These are phyloP conservation scores for Ganoderma lucidum DNA, from an alignment of 1,284 basidiomycete genomes.

Conservation along the genomic window DNA sequence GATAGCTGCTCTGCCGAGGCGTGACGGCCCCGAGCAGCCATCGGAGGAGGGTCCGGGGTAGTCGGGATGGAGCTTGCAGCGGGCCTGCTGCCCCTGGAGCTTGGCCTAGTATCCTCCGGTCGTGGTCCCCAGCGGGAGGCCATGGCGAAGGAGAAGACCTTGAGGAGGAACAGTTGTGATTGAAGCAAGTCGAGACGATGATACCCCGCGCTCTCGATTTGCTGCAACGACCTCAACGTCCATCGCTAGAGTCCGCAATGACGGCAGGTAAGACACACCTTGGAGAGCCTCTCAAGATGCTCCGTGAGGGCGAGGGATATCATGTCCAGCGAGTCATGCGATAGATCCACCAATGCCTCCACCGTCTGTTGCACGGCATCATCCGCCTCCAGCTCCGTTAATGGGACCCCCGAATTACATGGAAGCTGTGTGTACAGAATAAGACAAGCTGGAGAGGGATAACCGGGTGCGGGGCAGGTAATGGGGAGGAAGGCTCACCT, in stretches of 20 bases:
- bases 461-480: background rate
- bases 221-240: slow-evolving; percentile 42
- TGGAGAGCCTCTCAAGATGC: slow-evolving; percentile 78
- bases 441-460: background rate
- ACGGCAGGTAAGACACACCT: slow-evolving; percentile 55
- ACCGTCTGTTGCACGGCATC: slow-evolving; percentile 77
- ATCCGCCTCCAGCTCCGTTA: slow-evolving; percentile 81
- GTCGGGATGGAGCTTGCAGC: slow-evolving; percentile 42
- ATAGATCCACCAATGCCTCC: slow-evolving; percentile 80
- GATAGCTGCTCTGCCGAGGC: slow-evolving; percentile 51
- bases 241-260: background rate
- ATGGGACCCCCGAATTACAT: slow-evolving; percentile 78
- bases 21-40: slow-evolving; percentile 43
- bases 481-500: slow-evolving; percentile 48
- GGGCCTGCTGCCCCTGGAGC: slow-evolving; percentile 51
- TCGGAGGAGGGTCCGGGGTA: slow-evolving; percentile 43
- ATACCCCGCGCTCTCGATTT: slow-evolving; percentile 59
- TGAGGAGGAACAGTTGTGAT: slow-evolving; percentile 90
- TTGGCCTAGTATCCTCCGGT: slow-evolving; percentile 47
- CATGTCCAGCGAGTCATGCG: slow-evolving; percentile 77
- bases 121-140: slow-evolving; percentile 76
- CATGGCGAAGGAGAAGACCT: slow-evolving; percentile 83
- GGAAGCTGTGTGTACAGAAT: slow-evolving; percentile 69
- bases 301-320: slow-evolving; percentile 83
- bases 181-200: slow-evolving; percentile 81